Evolutionary conservation across 306 rosid genomes (phyloP).

Genomic region (Prinsepia uniflora): DNA sequence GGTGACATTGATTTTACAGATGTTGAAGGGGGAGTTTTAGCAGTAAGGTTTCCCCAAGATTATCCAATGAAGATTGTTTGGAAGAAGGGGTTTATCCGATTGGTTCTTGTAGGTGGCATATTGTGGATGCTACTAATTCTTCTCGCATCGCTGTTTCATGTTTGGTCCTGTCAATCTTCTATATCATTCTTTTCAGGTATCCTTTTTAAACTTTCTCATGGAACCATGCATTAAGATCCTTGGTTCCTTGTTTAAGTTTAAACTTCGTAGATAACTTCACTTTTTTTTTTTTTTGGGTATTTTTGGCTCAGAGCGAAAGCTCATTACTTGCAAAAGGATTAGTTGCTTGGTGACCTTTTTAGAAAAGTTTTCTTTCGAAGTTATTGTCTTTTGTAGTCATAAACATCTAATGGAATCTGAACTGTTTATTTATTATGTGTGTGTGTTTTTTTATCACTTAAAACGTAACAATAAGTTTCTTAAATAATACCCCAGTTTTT

Average conservation of each 20-base stretch:
- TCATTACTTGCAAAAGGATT: neutral
- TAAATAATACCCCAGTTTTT: no score
- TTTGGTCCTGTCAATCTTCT: constrained; percentile 91
- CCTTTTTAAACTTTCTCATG: neutral
- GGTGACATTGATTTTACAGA: constrained; percentile 48
- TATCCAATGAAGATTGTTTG: constrained; percentile 73
- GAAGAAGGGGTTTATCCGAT: constrained; percentile 85
- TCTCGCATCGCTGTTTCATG: constrained; percentile 68
- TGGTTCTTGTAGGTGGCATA: constrained; percentile 81
- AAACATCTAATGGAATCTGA: neutral
- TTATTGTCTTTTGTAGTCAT: neutral
- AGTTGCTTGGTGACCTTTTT: neutral
- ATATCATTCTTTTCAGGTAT: constrained; percentile 77
- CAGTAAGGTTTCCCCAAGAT: constrained; percentile 59
- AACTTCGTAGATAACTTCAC: neutral
- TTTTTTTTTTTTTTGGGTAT: neutral
- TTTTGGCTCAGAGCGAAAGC: neutral
- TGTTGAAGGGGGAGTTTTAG: constrained; percentile 51
- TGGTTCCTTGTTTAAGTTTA: constrained; percentile 17
- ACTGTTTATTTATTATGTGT: neutral
- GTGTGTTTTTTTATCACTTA: neutral
- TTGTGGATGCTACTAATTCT: constrained; percentile 92
- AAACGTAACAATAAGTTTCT: no score
- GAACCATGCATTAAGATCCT: constrained; percentile 15
- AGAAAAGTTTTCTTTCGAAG: neutral